Evolutionary conservation across 2,329 filamentous ascomycete species (phyloP), one percentile per base, ranked within the genome.

Genomic region (Diaporthe sp.): DNA sequence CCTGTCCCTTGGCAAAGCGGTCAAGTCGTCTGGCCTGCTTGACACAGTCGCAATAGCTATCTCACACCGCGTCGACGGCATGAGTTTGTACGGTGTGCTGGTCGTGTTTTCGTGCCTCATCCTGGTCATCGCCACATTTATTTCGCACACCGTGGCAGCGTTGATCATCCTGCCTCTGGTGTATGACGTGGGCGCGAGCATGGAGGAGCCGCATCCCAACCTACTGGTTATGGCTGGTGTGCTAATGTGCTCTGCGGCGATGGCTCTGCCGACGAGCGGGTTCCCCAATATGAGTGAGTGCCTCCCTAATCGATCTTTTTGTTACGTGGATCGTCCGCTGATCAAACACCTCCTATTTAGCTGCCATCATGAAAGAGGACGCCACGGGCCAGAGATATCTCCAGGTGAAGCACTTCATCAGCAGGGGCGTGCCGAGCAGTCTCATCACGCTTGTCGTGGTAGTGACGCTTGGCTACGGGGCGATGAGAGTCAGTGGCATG

Each of bases 331-430:
- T 17, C 51, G 19, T 62, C 60, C 44, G 75, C 78, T 72, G 67
- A 58, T 42, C 17, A 57, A 22, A 31, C 13, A 19, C 13, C 28
- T 70, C 15, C 55, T 34, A 37, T 60, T 15, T 72, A 97, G 95
- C 97, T 81, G 97, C 97, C 5, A 98, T 99, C 81, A 98, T 99
- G 97, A 98, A 98, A 89, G 97, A 99, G 85, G 96, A 99, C 80
- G 91, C 94, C 0, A 97, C 96, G 0, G 97, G 97, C 12, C 95
- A 98, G 82, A 90, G 97, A 74, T 99, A 99, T 82, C 89, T 99
- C 72, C 89, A 94, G 76, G 97, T 99, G 71, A 94, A 94, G 82
- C 97, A 99, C 83, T 99, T 99, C 84, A 93, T 99, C 81, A 97
- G 94, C 71, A 89, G 96, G n/a, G 97, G 97, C 81, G 91, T 99